These are phyloP conservation scores for Amphirosellinia nigrospora DNA, from an alignment of 495 filamentous ascomycete species.

Conservation along the genomic window DNA sequence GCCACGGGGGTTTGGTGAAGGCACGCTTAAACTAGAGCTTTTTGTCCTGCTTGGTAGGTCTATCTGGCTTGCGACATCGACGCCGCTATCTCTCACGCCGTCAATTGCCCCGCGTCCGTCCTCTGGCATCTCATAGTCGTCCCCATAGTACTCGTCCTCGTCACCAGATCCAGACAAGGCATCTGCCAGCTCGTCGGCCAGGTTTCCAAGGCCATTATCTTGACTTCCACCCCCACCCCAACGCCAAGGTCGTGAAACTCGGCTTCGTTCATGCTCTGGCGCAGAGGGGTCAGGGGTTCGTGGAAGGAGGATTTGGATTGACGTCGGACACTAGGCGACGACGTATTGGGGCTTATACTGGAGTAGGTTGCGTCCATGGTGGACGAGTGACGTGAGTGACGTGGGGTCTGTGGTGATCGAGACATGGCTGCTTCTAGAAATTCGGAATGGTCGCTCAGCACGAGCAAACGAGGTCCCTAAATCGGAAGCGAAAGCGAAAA, in stretches of 20 bases:
- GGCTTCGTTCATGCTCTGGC: constrained; percentile 55
- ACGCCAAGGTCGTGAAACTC: constrained; percentile 56
- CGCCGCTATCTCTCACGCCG: constrained; percentile 48
- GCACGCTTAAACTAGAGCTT: constrained; percentile 43
- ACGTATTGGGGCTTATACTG: constrained; percentile 51
- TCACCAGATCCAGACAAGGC: constrained; percentile 60
- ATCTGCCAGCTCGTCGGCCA: constrained; percentile 80
- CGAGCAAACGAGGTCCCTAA: constrained; percentile 3
- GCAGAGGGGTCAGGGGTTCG: constrained; percentile 65
- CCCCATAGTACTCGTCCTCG: constrained; percentile 67
- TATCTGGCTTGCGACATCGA: constrained; percentile 51
- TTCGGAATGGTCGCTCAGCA: not conserved
- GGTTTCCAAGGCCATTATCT: constrained; percentile 73
- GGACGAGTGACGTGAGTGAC: constrained; percentile 70
- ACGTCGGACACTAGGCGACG: constrained; percentile 49
- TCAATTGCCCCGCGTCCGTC: constrained; percentile 28
- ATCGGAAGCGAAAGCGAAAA: not conserved
- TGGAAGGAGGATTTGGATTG: constrained; percentile 66
- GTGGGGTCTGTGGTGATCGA: constrained; percentile 69
- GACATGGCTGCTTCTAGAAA: constrained; percentile 45
- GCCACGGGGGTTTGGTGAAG: constrained; percentile 47
- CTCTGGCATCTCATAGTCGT: constrained; percentile 45
- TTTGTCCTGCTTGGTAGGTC: constrained; percentile 37
- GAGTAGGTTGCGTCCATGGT: constrained; percentile 57
- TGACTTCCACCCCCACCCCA: constrained; percentile 36